phyloP scores from a whole-genome alignment of 2,329 filamentous ascomycete genomes.

The Diaporthe capsici region DNA sequence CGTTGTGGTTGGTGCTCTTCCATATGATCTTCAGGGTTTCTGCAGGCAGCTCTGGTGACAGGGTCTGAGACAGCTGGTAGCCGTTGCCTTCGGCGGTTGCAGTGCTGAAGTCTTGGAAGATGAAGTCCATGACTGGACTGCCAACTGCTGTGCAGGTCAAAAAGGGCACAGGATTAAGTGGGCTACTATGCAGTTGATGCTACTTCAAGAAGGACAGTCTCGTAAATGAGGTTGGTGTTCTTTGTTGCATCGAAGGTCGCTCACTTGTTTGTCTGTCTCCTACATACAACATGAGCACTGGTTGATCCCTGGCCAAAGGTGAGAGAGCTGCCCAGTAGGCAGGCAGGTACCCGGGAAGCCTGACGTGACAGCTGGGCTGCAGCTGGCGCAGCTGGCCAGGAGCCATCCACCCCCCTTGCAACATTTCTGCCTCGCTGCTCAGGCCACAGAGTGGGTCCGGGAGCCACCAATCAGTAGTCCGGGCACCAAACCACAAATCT shows the following conservation, averaged over 20 bases:
- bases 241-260: conserved; percentile 2
- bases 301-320: conserved; percentile 10
- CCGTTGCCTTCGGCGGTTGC: conserved; percentile 75
- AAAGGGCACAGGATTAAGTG: not conserved
- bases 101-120: conserved; percentile 80
- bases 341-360: not conserved
- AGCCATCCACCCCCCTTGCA: not conserved
- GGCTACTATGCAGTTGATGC: not conserved
- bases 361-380: not conserved
- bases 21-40: conserved; percentile 79
- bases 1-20: conserved; percentile 77
- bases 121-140: conserved; percentile 73
- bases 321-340: not conserved
- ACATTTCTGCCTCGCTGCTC: not conserved
- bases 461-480: conserved; percentile 37
- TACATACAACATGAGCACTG: not conserved
- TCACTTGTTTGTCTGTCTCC: conserved; percentile 12
- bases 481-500: conserved; percentile 41
- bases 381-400: not conserved
- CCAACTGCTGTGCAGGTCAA: not conserved
- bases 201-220: not conserved
- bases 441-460: conserved; percentile 42
- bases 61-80: conserved; percentile 81
- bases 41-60: conserved; percentile 78
- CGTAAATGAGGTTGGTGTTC: not conserved